Evolutionary conservation across 2,329 filamentous ascomycete species (phyloP).

Genomic region (Alternaria ventricosa): DNA sequence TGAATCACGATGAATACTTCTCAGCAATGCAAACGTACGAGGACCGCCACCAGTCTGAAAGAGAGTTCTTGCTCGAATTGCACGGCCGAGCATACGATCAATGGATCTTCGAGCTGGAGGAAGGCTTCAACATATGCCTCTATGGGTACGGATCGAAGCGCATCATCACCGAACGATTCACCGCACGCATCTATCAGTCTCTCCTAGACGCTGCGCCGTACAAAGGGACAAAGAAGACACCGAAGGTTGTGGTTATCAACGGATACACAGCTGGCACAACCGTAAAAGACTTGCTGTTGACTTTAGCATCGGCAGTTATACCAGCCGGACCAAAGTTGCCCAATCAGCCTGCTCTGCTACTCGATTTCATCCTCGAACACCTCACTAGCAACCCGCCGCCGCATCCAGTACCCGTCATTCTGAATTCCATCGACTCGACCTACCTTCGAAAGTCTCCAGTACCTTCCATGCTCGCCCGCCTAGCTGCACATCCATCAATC

Average conservation of each 20-base stretch:
- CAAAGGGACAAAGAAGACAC: conserved; percentile 46
- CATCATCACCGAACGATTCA: conserved; percentile 75
- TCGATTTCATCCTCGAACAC: conserved; percentile 68
- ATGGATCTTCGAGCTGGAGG: conserved; percentile 87
- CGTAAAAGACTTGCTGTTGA: conserved; percentile 72
- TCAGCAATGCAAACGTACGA: conserved; percentile 66
- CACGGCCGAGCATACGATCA: conserved; percentile 86
- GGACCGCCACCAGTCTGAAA: conserved; percentile 74
- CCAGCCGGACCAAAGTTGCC: conserved; percentile 61
- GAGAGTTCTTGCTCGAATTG: conserved; percentile 73
- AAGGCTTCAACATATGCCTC: conserved; percentile 82
- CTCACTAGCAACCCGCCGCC: conserved; percentile 57
- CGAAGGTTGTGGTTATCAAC: conserved; percentile 82
- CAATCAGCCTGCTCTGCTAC: conserved; percentile 71
- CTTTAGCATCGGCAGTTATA: conserved; percentile 69
- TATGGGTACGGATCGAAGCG: conserved; percentile 95
- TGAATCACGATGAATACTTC: conserved; percentile 94
- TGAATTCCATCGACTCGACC: conserved; percentile 86
- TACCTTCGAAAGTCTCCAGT: conserved; percentile 73
- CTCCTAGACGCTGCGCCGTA: conserved; percentile 33
- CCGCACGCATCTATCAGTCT: conserved; percentile 68
- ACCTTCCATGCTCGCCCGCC: conserved; percentile 76
- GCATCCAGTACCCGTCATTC: conserved; percentile 67
- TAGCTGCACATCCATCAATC: conserved; percentile 76
- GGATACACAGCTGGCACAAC: conserved; percentile 75